Base-by-base conservation (phyloP, 1,284 basidiomycete species). In the Apiotrichum brassicae region DNA sequence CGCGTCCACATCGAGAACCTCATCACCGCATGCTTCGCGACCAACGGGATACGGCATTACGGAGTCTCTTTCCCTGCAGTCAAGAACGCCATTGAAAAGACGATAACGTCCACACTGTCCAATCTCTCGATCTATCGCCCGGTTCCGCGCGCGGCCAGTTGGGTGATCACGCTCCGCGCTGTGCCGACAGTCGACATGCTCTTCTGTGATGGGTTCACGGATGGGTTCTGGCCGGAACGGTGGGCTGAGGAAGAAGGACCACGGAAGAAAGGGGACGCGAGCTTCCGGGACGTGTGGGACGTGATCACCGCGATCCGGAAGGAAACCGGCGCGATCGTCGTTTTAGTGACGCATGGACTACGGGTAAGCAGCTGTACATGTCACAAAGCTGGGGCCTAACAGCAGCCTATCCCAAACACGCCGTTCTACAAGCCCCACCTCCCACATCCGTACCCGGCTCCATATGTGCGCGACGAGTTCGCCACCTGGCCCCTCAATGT, bases 301-400 rank as follows among this genome's bases (percentile, higher is more conserved):
- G 57, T 49, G 9, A 51, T 74, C 5, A 65, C 61, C 8, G 18
- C 42, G 4, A 23, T 73, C 8, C 57, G 72, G 42, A 61, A 57
- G 22, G 64, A 68, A 1, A 32, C 63, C 8, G 72, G 72, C 2
- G 49, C 59, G 3, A 61, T 69, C 3, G 65, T 72, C 2, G 54
- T 71, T 4, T 43, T 68, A 3, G 56, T 61, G 1, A 56, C 63
- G 3, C 72, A 72, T 37, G 68, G 64, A 0, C 48, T 72, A 12
- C 64, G 68, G 56, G 69, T 68, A 48, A 60, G 65, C n/a, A n/a
- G n/a, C n/a, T n/a, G n/a, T n/a, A n/a, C n/a, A n/a, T 55, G 13
- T 30, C 28, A 9, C 28, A 14, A 30, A 12, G 28, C 28, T 19
- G 4, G 2, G 18, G 26, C 28, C 40, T 43, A 12, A 43, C 34